Base-by-base conservation (phyloP, 83 land plant genomes). In the Thuja plicata region DNA sequence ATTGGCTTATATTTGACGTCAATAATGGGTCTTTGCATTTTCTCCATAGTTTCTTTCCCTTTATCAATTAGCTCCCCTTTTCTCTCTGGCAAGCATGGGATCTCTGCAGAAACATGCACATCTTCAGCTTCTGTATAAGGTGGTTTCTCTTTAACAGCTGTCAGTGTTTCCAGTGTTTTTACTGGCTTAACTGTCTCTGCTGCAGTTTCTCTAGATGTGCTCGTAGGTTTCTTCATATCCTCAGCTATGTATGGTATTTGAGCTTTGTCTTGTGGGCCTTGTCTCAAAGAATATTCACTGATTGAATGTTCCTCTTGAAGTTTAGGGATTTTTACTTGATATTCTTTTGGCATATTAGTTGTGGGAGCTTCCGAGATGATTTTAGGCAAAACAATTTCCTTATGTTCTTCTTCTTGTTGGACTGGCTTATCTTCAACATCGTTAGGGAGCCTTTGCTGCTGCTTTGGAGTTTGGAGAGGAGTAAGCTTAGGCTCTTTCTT, bases 391-490 rank as follows among this genome's bases (percentile, higher is more conserved):
- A 9, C 13, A 3, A 74, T 74, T 32, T 74, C 17, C 38, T 74
- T 34, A 12, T 8, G 38, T 74, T 32, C n/a, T 66, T 60, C 66
- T 60, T 2, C 77, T 73, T 27, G 77, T n/a, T 73, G 27, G 35
- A 30, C 17, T 74, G 78, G 13, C 38, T 13, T 74, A 34, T 74
- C 38, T 74, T 74, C 38, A 27, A 34, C 35, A 5, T 74, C 38
- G 11, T 5, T 74, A 74, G 78, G 8, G 38, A 3, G 78, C 34
- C 34, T 74, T 34, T 34, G 37, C 78, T 11, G 78, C 78, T 74
- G 78, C 78, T 34, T 74, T 74, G 78, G 78, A 74, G 78, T 32
- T 74, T 74, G 38, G 38, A 74, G 78, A 34, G 78, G 78, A 34
- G 38, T 74, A 2, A 37, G 78, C 78, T 74, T 74, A 74, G 38